A percentile compares a stretch with the other conserved stretches of the same genome.
phyloP scores from a whole-genome alignment of 768 basidiomycete species.

The Nidularia pulvinata region DNA sequence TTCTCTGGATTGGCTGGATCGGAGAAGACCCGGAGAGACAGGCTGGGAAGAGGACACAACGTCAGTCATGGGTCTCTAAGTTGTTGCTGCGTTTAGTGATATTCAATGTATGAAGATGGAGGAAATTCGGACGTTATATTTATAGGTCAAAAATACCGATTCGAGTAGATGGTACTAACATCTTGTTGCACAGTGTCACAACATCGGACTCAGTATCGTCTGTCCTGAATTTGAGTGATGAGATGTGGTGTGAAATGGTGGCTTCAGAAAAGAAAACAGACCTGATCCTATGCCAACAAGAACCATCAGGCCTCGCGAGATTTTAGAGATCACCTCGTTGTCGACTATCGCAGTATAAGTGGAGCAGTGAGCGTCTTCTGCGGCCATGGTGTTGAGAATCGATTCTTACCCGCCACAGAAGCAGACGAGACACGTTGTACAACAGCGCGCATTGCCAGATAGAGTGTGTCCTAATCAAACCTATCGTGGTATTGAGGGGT shows the following conservation, averaged over 20 bases:
- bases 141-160: constrained; percentile 5
- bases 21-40: constrained; percentile 74
- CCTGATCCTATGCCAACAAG: constrained; percentile 88
- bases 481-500: not conserved
- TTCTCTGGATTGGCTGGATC: constrained; percentile 49
- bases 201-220: constrained; percentile 84
- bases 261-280: constrained; percentile 25
- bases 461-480: not conserved
- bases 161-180: constrained; percentile 44
- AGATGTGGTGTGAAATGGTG: constrained; percentile 3
- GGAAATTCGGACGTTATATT: constrained; percentile 4
- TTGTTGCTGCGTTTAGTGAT: constrained; percentile 1
- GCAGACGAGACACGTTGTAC: constrained; percentile 84
- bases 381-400: no score
- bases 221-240: constrained; percentile 31
- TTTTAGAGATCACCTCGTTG: constrained; percentile 74
- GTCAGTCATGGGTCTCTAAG: constrained; percentile 3
- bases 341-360: constrained; percentile 54
- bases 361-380: no score
- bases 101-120: constrained; percentile 2
- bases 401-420: constrained; percentile 71
- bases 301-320: constrained; percentile 86
- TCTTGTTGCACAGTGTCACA: constrained; percentile 76
- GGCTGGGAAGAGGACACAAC: constrained; percentile 32
- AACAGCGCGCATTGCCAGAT: constrained; percentile 73